These are phyloP conservation scores for Didymellaceae sp. DNA, from an alignment of 2,329 filamentous ascomycete species.

Conservation along the genomic window DNA sequence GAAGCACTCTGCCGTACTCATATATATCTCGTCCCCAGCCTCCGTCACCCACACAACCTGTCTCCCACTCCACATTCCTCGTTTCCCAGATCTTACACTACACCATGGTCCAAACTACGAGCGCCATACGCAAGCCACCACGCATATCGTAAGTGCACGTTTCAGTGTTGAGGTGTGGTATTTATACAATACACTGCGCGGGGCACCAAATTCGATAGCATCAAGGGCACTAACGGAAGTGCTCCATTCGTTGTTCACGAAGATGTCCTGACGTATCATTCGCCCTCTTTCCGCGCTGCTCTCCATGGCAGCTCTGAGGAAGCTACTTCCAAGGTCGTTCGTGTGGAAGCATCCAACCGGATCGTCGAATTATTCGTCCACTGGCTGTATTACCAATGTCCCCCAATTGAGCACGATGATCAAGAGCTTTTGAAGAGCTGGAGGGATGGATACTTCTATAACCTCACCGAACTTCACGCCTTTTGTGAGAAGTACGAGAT, in stretches of 20 bases:
- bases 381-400: not conserved
- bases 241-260: constrained; percentile 14
- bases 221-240: not conserved
- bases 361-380: not conserved
- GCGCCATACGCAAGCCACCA: not conserved
- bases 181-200: not conserved
- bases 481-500: not conserved
- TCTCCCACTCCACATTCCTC: too few species aligned
- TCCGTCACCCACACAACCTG: not conserved
- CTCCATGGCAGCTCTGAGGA: constrained; percentile 2
- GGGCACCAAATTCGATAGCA: not conserved
- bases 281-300: constrained; percentile 19
- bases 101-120: not conserved
- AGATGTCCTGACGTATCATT: constrained; percentile 15
- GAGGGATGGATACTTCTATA: not conserved
- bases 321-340: not conserved
- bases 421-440: not conserved
- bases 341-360: not conserved
- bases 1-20: not conserved
- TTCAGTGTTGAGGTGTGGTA: not conserved
- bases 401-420: not conserved
- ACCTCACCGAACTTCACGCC: not conserved
- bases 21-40: not conserved
- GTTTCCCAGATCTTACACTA: too few species aligned
- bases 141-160: not conserved